Evolutionary conservation across 2,329 filamentous ascomycete genomes (phyloP), one percentile per base, ranked within the genome.

Genomic region (Paraphaeosphaeria sporulosa): DNA sequence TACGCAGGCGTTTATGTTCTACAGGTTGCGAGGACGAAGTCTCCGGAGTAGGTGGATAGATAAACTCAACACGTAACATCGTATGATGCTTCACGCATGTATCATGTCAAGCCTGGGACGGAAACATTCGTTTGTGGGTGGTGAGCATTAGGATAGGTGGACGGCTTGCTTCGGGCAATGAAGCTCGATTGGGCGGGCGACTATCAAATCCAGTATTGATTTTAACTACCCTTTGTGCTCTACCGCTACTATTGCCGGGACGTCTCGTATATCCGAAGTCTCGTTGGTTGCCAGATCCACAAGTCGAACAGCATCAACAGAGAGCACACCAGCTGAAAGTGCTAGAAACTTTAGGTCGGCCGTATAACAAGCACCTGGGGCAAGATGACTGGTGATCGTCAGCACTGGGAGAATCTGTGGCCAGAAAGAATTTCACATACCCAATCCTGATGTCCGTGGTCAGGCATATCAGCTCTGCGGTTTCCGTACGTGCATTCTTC

Each of bases 401-500:
- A 71, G 68, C 57, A 46, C 9, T 55, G 17, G 40, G 25, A 19
- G 2, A 9, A 21, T 2, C 13, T 21, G 19, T 43, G 21, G 3
- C 43, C 12, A 30, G 23, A 0, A 19, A 48, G 6, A 49, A 43
- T 7, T 42, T 12, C 19, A 78, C 83, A 75, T 71, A 86, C 85
- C 91, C 91, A 32, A 94, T 85, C 34, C 90, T 83, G 25, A 89
- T 86, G 75, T 94, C 91, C 4, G 90, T 89, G 59, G 88, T 93
- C 52, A 94, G 80, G 69, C 89, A 93, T n/a, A 93, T 82, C 34
- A 94, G 79, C 65, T 93, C 89, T 2, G 88, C 85, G 10, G 83
- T 80, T 59, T 91, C 89, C 27, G 88, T 80, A 27, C 84, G 80
- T 19, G 87, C 87, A 71, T 84, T 87, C 72, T 86, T 87, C 73